Evolutionary conservation across 805 yeast genomes (phyloP).

Genomic region (Wilhelminamyces savonicus): DNA sequence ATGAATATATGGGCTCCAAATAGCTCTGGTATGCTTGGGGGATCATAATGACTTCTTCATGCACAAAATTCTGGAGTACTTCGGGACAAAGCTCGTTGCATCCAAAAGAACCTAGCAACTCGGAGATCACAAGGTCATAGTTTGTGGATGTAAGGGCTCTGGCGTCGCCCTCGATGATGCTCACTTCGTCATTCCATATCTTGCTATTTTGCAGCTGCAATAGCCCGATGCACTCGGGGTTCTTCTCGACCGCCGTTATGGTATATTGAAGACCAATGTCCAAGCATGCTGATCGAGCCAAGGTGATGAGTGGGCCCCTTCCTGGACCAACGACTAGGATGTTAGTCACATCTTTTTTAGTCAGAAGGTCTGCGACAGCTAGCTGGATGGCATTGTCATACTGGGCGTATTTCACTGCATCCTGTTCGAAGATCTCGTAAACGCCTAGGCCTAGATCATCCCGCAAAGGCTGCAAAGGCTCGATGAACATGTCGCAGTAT

Average conservation of each 20-base stretch:
- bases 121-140: constrained; percentile 55
- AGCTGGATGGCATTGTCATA: constrained; percentile 59
- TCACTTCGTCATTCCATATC: constrained; percentile 49
- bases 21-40: constrained; percentile 48
- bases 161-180: constrained; percentile 53
- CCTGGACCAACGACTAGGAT: constrained; percentile 83
- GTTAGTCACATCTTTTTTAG: constrained; percentile 1
- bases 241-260: constrained; percentile 64
- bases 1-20: constrained; percentile 63
- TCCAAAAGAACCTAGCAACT: constrained; percentile 85
- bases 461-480: constrained; percentile 70
- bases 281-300: no score
- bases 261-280: constrained; percentile 1
- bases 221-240: constrained; percentile 49
- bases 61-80: constrained; percentile 38
- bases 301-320: constrained; percentile 75
- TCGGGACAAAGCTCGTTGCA: constrained; percentile 91
- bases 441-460: constrained; percentile 51
- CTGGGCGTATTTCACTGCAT: constrained; percentile 57
- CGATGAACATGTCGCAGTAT: constrained; percentile 14
- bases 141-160: no score
- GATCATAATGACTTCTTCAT: constrained; percentile 33
- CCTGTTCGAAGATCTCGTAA: constrained; percentile 69
- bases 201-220: constrained; percentile 43
- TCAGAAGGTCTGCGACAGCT: constrained; percentile 36